Base-by-base conservation (phyloP, 2,329 filamentous ascomycete species). In the Pyrenophora tritici-repentis region DNA sequence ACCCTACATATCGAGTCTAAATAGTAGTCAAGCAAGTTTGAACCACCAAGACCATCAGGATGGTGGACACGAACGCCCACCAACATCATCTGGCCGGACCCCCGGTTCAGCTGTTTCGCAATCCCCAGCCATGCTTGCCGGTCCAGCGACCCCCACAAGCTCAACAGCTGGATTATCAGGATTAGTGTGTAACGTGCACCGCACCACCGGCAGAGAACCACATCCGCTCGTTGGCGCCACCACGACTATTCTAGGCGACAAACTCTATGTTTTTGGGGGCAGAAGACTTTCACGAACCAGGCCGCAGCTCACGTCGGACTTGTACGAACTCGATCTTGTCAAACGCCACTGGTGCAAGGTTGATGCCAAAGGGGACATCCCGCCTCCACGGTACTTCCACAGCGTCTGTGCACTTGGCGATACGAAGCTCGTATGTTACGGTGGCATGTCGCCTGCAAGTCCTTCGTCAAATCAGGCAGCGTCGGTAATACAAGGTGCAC, bases 381-480 rank as follows among this genome's bases (percentile, higher is more conserved):
- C 94, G 1, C 89, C 91, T 2, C 91, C 94, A 7, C 85, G 94
- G 55, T 99, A 99, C 72, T 99, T 99, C 61, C 94, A 99, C 78
- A 97, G 91, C 58, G 89, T 97, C 73, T 99, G 94, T 72, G 84
- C 90, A 1, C 78, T 99, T 2, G 94, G 94, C 17, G 94, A 97
- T 70, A 93, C 91, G 2, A 99, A 97, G 74, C 81, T 99, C 72
- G 93, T 99, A 3, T 97, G 93, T 75, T 99, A 97, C 73, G 94
- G 94, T 50, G 94, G 94, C 62, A 99, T 99, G 94, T 97, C 93
- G 8, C 92, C 93, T 1, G 84, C 86, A 9, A 78, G 81, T 6
- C 81, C 70, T 34, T 66, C 78, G 12, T 61, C 66, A 6, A 70
- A 65, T 33, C 73, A 73, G 45, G 63, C 73, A 31, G 63, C 72